Evolutionary conservation across 2,329 filamentous ascomycete genomes (phyloP).

Genomic region (Talaromyces marneffei): DNA sequence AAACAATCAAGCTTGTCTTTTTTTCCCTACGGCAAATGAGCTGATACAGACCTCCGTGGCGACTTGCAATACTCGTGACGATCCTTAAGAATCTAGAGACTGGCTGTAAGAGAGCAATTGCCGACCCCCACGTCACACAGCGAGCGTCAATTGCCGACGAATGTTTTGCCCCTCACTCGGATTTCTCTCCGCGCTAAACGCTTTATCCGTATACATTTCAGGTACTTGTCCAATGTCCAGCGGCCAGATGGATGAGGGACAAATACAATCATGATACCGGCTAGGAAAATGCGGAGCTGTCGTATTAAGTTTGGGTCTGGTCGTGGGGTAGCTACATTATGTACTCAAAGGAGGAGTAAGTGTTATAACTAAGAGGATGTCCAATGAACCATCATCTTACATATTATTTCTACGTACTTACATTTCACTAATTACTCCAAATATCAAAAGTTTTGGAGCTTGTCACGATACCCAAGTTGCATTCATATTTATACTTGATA

Average conservation of each 20-base stretch:
- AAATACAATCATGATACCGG: background rate
- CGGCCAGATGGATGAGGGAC: background rate
- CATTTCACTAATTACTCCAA: background rate
- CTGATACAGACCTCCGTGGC: background rate
- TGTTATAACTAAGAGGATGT: background rate
- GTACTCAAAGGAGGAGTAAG: too few species aligned
- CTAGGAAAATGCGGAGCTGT: background rate
- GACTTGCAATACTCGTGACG: too few species aligned
- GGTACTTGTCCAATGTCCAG: background rate
- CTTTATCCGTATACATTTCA: background rate
- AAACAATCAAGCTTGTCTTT: background rate
- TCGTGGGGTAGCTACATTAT: background rate
- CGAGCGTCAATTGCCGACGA: constrained; percentile 4
- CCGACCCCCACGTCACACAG: constrained; percentile 7
- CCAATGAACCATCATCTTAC: background rate
- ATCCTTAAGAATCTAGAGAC: too few species aligned
- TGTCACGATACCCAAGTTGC: background rate
- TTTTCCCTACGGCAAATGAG: background rate
- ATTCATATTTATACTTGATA: background rate
- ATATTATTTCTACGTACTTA: background rate
- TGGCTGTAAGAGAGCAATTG: background rate
- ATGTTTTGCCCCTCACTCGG: constrained; percentile 8
- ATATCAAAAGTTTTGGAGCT: background rate
- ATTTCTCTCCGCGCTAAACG: constrained; percentile 10
- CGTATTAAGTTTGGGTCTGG: background rate